Base-by-base conservation (phyloP, 176 grass and related monocot genomes). In the Musa schizocarpa region DNA sequence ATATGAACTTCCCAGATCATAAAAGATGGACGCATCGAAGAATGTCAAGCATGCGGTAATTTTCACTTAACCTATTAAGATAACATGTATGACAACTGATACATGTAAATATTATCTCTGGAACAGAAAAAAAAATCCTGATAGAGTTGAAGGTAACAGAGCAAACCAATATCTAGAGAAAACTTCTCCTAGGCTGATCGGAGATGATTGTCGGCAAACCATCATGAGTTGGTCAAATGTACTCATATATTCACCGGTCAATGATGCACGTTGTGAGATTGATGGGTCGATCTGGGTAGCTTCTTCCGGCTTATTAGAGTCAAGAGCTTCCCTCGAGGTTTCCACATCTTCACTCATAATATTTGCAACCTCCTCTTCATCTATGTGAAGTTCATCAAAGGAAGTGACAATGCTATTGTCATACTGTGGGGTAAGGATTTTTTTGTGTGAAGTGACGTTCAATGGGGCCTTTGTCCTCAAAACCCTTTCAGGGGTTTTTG, bases 81-180 rank as follows among this genome's bases (percentile, higher is more conserved):
- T 43, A 43, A 43, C 34, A 43, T 43, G 4, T 43, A 43, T 43
- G 34, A 43, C 34, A 43, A 43, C 34, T 43, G 34, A 43, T 43
- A 17, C 13, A 16, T 16, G 21, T 9, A 69, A 69, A 69, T 29
- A 9, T 23, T 12, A 69, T 53, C 13, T 72, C 50, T 2, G 52
- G 48, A 34, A 21, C 23, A 84, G 48, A 84, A 72, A 87, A 87
- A 21, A 54, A n/a, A 73, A 78, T 49, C 69, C 21, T 21, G 65
- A 64, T 50, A 56, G 66, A 65, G 3, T 72, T 78, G 63, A 74
- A 68, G 69, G 51, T 71, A 74, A 51, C 63, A 80, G 82, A 57
- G 84, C 88, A 29, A 81, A 97, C 94, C 94, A 87, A 76, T 93
- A 93, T 82, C 74, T 25, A 71, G 83, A 87, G 76, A 93, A 82